Percentiles rank a stretch among this genome's conserved stretches.
phyloP scores from a whole-genome alignment of 2,329 filamentous ascomycete species.

The Sclerotinia subarctica region DNA sequence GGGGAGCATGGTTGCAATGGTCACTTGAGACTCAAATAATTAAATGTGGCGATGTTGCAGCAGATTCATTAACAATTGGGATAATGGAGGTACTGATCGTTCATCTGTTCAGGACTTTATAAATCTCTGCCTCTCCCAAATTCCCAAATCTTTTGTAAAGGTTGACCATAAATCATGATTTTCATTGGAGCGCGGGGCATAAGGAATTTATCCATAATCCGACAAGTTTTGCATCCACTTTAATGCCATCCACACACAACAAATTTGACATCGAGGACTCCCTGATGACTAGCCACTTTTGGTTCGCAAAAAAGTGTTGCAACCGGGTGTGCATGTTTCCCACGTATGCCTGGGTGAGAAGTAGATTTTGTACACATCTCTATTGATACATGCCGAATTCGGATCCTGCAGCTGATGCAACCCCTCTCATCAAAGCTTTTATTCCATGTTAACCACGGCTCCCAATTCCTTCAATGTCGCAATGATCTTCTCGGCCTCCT shows the following conservation, averaged over 20 bases:
- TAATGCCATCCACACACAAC: background rate
- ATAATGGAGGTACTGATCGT: background rate
- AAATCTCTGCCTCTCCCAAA: background rate
- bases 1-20: background rate
- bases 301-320: background rate
- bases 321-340: background rate
- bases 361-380: constrained; percentile 39
- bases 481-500: constrained; percentile 98
- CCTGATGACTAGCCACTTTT: background rate
- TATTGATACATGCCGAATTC: constrained; percentile 36
- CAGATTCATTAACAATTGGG: background rate
- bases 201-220: background rate
- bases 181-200: background rate
- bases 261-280: background rate
- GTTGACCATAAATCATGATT: background rate
- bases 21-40: background rate
- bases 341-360: constrained; percentile 23
- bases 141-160: background rate
- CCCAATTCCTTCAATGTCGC: constrained; percentile 91
- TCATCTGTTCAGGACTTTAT: background rate
- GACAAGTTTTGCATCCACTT: background rate
- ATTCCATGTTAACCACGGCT: constrained; percentile 88
- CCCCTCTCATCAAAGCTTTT: constrained; percentile 53
- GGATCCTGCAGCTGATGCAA: constrained; percentile 29
- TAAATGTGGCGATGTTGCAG: background rate